Evolutionary conservation across 2,329 filamentous ascomycete genomes (phyloP), one percentile per base, ranked within the genome.

Genomic region (Zymoseptoria ardabiliae): DNA sequence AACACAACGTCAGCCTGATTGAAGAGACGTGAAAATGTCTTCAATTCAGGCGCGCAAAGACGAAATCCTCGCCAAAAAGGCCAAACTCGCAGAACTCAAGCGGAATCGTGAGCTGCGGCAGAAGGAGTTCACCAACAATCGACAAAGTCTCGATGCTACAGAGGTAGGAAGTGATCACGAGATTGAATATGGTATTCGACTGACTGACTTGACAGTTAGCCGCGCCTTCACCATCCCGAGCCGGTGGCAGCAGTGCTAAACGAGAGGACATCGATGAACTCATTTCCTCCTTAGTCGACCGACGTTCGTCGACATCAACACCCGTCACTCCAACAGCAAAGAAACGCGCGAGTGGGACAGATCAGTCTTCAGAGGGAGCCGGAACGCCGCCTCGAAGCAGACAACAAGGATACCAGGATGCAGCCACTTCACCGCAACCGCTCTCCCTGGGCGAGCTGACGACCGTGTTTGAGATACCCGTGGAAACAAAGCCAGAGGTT

Each of bases 1-100:
- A 45, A 45, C 11, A 45, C 35, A 28, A 28, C 25, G 25, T 28
- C 25, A 28, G 25, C 25, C 9, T 45, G 11, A 45, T 13, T n/a
- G 35, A 13, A 17, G 2, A n/a, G 35, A n/a, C 17, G 35, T 17
- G 13, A 45, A 17, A 20, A 72, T 72, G 69, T 72, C 71, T 28
- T 70, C 71, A 28, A 61, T 71, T 20, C 87, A 85, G 74, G 79
- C 92, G 81, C 88, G 92, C 70, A 89, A 91, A 79, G 91, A 96
- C 80, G 94, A 99, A 80, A 96, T 99, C 68, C 81, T 94, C 69
- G 92, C 91, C 68, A 99, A 99, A 79, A 93, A 90, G 81, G 93
- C 92, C 64, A 97, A 94, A 81, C 90, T 99, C 70, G 92, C 90
- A 54, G 94, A 97, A 82, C 83, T 99, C 66, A 97, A 96, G 79